Evolutionary conservation across 768 basidiomycete genomes (phyloP).

Genomic region (Baorangia bicolor): DNA sequence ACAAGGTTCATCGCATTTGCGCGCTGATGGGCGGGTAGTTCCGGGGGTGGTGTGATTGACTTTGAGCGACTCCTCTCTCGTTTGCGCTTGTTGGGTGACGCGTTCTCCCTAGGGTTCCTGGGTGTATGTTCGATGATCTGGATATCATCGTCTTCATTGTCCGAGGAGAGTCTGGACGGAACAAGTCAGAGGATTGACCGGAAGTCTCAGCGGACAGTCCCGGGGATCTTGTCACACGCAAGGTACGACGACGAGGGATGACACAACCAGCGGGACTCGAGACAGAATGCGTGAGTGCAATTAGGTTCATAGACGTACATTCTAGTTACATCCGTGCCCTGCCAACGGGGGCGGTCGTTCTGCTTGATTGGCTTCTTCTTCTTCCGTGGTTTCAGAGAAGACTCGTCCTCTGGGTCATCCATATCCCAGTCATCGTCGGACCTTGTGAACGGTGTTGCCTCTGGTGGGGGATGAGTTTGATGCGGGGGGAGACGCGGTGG

Average conservation of each 20-base stretch:
- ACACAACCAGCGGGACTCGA: not conserved
- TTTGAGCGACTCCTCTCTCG: constrained; percentile 58
- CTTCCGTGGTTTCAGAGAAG: constrained; percentile 38
- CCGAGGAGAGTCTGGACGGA: constrained; percentile 33
- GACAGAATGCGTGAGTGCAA: not conserved
- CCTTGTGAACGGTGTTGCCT: constrained; percentile 18
- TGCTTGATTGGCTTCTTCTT: constrained; percentile 38
- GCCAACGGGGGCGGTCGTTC: constrained; percentile 41
- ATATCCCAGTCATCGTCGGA: constrained; percentile 26
- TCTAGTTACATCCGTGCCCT: constrained; percentile 36
- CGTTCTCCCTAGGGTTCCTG: constrained; percentile 1
- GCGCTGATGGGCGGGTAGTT: constrained; percentile 51
- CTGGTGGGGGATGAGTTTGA: constrained; percentile 18
- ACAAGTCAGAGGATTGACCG: constrained; percentile 12
- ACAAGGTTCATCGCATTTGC: constrained; percentile 59
- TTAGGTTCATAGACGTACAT: constrained; percentile 37
- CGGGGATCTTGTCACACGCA: constrained; percentile 4
- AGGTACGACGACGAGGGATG: not conserved
- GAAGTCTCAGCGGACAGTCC: constrained; percentile 14
- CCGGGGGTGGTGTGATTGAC: constrained; percentile 78
- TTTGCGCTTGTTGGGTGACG: constrained; percentile 42
- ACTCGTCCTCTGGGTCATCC: constrained; percentile 14
- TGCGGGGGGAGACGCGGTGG: not conserved
- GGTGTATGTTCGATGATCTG: constrained; percentile 41
- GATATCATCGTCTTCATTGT: constrained; percentile 47